Evolutionary conservation across 768 basidiomycete genomes (phyloP), one percentile per base, ranked within the genome.

Genomic region (Clavulina sp.): DNA sequence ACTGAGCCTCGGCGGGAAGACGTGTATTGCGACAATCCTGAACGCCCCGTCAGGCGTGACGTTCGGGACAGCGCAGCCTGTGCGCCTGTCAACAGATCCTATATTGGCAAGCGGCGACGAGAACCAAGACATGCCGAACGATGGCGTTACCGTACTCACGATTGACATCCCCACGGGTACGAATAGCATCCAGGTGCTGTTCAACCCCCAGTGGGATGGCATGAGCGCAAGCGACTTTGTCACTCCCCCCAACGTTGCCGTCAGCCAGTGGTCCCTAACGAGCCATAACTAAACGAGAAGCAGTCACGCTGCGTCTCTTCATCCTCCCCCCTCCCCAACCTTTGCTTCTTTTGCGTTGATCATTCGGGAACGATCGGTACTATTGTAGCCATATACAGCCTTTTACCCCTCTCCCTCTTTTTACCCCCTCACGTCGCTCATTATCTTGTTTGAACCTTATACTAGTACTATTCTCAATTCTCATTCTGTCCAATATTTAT

Each of bases 181-280:
- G 46, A 80, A 84, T 65, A 82, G 69, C 18, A 64, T 95, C 44
- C 77, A 92, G 67, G 80, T 96, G 49, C 64, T 97, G 62, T 83
- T 97, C 69, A 89, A 77, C 64, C 95, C 93, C 18, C 84, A 93
- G 60, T 96, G 91, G 89, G 64, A 70, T 34, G 78, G 75, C 29
- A 74, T 82, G 70, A 68, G 74, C 31, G 60, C 76, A 43, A 70
- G 69, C 59, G 65, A 67, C 59, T 81, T 77, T 65, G 73, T 81
- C 55, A 81, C 77, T 9, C 91, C 91, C 0, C 66, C 71, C 5
- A 70, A 70, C 34, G 89, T 97, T 18, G 60, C 77, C 2, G 64
- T 97, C 51, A 75, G 71, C 56, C 66, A 65, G 56, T 96, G 93
- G 93, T 71, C 74, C 34, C 63, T 86, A 56, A 80, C 73, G 30